These are phyloP conservation scores for Yueomyces sp. DNA, from an alignment of 1,139 yeast species.

Conservation along the genomic window DNA sequence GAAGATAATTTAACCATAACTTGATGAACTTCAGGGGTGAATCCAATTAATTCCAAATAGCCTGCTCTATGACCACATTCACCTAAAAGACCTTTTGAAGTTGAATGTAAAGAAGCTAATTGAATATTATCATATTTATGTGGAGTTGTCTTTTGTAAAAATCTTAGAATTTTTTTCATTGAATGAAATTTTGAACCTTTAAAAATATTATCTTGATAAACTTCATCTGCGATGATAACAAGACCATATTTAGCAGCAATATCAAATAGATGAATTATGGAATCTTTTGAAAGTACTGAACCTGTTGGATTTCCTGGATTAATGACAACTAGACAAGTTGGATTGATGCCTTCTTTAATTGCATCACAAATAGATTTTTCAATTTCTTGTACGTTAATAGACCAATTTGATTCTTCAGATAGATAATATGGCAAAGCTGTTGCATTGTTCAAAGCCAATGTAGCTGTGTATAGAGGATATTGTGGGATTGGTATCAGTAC, in stretches of 20 bases:
- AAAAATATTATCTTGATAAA: slow-evolving; percentile 85
- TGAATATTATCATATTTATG: slow-evolving; percentile 59
- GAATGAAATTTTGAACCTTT: slow-evolving; percentile 46
- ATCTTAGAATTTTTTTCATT: slow-evolving; percentile 52
- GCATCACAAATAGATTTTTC: slow-evolving; percentile 41
- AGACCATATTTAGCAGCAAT: slow-evolving; percentile 77
- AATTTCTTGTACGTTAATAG: slow-evolving; percentile 60
- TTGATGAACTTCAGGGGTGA: slow-evolving; percentile 53
- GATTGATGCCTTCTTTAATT: slow-evolving; percentile 40
- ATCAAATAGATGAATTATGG: slow-evolving; percentile 56
- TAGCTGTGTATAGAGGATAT: slow-evolving; percentile 90
- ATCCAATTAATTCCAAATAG: slow-evolving; percentile 86
- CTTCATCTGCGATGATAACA: slow-evolving; percentile 93
- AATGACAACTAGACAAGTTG: slow-evolving; percentile 78
- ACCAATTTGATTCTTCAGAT: slow-evolving; percentile 73
- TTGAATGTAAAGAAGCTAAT: slow-evolving; percentile 84
- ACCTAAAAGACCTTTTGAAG: slow-evolving; percentile 92
- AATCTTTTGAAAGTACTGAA: slow-evolving; percentile 50
- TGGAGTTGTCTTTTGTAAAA: slow-evolving; percentile 40
- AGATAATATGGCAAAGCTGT: slow-evolving; percentile 78
- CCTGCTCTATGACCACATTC: slow-evolving; percentile 99
- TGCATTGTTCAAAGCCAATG: slow-evolving; percentile 70
- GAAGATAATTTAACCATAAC: slow-evolving; percentile 76
- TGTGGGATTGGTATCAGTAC: slow-evolving; percentile 94
- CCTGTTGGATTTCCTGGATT: slow-evolving; percentile 99